These are phyloP conservation scores for Colletotrichum caudatum DNA, from an alignment of 2,329 filamentous ascomycete species.

Conservation along the genomic window DNA sequence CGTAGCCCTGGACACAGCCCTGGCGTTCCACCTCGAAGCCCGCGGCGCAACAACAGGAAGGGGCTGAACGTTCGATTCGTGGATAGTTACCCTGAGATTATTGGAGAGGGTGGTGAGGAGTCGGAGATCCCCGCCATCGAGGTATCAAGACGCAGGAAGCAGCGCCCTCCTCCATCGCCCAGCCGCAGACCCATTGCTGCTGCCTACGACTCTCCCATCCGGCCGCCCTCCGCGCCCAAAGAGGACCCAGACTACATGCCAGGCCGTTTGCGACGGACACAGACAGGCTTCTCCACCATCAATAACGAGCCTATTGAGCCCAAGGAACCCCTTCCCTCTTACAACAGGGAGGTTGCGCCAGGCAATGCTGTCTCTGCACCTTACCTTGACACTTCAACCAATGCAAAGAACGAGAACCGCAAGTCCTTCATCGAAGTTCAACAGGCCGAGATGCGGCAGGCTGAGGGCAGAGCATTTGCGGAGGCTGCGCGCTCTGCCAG, in stretches of 20 bases:
- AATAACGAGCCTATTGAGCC: constrained; percentile 42
- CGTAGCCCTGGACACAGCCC: constrained; percentile 51
- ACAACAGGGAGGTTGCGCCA: constrained; percentile 47
- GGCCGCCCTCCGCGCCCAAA: constrained; percentile 44
- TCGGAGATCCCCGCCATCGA: constrained; percentile 78
- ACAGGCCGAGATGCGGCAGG: constrained; percentile 70
- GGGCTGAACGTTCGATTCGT: constrained; percentile 81
- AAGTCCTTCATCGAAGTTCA: constrained; percentile 70
- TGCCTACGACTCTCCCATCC: constrained; percentile 45
- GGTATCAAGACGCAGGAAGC: constrained; percentile 71
- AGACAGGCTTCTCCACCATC: constrained; percentile 65
- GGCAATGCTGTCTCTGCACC: constrained; percentile 53
- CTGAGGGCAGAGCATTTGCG: constrained; percentile 70
- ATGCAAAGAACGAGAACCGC: constrained; percentile 63
- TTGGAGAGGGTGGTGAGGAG: constrained; percentile 93
- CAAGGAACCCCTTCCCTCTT: constrained; percentile 29
- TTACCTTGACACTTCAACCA: constrained; percentile 56
- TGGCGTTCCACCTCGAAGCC: constrained; percentile 50
- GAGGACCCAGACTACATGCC: constrained; percentile 63
- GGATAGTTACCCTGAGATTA: constrained; percentile 79
- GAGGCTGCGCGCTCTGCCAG: constrained; percentile 58
- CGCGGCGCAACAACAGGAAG: constrained; percentile 68
- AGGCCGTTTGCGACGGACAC: constrained; percentile 65
- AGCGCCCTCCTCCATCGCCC: constrained; percentile 50
- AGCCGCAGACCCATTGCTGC: constrained; percentile 46